Percentiles rank a stretch among this genome's conserved stretches.
Evolutionary conservation across 2,329 filamentous ascomycete species (phyloP).

Genomic region (Pseudocercospora musae): DNA sequence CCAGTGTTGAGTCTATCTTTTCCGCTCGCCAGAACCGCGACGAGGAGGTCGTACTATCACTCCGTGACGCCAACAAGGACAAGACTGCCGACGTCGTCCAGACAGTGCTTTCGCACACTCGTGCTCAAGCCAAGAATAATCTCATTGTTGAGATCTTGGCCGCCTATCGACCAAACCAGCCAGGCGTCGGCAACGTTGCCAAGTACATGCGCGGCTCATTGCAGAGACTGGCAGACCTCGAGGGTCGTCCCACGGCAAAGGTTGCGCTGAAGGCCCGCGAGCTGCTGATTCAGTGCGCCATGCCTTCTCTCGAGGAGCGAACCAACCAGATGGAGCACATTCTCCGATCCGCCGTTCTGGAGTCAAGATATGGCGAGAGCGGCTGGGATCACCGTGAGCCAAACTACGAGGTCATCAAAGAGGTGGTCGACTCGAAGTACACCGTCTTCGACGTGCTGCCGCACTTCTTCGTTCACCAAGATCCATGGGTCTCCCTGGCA

Average conservation of each 20-base stretch:
- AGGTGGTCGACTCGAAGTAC: conserved; percentile 97
- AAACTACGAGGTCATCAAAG: conserved; percentile 85
- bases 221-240: conserved; percentile 83
- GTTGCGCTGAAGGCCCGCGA: conserved; percentile 96
- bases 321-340: conserved; percentile 98
- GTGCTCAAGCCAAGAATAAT: conserved; percentile 90
- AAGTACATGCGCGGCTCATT: conserved; percentile 83
- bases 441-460: conserved; percentile 96
- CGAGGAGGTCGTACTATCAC: conserved; percentile 87
- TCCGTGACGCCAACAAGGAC: conserved; percentile 95
- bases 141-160: conserved; percentile 87
- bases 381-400: conserved; percentile 96
- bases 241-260: conserved; percentile 83
- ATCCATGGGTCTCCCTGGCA: conserved; percentile 90
- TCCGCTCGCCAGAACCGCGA: conserved; percentile 80
- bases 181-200: conserved; percentile 79
- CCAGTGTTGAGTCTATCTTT: conserved; percentile 80
- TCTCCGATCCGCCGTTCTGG: conserved; percentile 86
- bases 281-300: conserved; percentile 92
- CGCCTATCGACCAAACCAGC: conserved; percentile 92
- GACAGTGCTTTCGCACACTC: conserved; percentile 88
- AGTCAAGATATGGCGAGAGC: conserved; percentile 96
- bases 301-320: conserved; percentile 93
- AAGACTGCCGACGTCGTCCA: conserved; percentile 81
- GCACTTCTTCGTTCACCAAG: conserved; percentile 90